Conservation (phyloP, 192 early-diverging fungal species). For the Coemansia sp. region DNA sequence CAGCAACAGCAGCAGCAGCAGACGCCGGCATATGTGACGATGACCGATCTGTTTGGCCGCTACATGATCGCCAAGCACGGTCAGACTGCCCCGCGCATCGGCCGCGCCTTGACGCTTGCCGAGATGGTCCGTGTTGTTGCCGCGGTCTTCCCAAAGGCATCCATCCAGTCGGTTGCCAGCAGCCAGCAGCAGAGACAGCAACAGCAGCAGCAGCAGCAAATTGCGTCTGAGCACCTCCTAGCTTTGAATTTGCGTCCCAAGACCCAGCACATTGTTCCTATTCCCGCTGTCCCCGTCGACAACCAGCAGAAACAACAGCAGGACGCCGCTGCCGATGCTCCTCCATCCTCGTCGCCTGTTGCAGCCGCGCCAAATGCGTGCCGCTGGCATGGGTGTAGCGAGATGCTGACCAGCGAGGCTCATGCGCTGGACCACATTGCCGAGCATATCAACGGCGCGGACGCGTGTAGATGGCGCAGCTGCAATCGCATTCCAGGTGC, state of each 20-base stretch:
- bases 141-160: conserved; percentile 46
- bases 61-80: conserved; percentile 50
- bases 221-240: conserved; percentile 10
- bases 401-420: conserved; percentile 24
- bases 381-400: conserved; percentile 34
- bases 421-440: conserved; percentile 29
- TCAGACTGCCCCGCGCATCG: conserved; percentile 48
- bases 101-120: conserved; percentile 32
- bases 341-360: neutral
- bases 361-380: conserved; percentile 13
- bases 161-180: conserved; percentile 16
- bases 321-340: neutral
- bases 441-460: conserved; percentile 19
- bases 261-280: conserved; percentile 30
- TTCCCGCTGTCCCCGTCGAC: conserved; percentile 27
- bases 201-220: conserved; percentile 12
- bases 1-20: conserved; percentile 19
- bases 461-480: conserved; percentile 44
- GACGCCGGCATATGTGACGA: conserved; percentile 11
- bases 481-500: conserved; percentile 42
- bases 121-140: conserved; percentile 52
- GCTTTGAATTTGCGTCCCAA: conserved; percentile 30
- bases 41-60: conserved; percentile 35
- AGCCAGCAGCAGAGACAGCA: conserved; percentile 5
- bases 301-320: conserved; percentile 2